Base-by-base conservation (phyloP, 192 early-diverging fungal genomes). In the Backusella tuberculispora region DNA sequence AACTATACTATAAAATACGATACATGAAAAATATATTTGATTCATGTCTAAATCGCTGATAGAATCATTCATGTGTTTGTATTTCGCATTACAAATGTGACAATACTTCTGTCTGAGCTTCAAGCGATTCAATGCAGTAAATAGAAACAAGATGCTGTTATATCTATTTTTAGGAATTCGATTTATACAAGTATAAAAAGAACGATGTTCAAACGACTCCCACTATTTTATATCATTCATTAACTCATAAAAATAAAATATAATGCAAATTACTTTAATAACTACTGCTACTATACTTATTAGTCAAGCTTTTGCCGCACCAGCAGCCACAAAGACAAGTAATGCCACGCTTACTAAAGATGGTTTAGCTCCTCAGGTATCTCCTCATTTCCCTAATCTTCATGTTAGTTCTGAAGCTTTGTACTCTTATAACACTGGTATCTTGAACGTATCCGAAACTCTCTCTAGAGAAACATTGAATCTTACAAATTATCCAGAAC, bases 401-500 rank as follows among this genome's bases (percentile, higher is more conserved):
- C 41, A 71, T 41, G 69, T 75, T 7, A n/a, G 63, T 37, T 76
- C 78, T 42, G 74, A 74, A 37, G 26, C 76, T 13, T 9, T 44
- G 5, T 66, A 74, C 42, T 15, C 64, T 4, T 76, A 75, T 45
- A 70, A 64, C 19, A 63, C 77, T 13, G 74, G 74, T 24, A 37
- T 68, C 15, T n/a, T 72, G 10, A 71, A 73, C 9, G 41, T 74
- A 15, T 60, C 67, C 7, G 48, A 63, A 3, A 38, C 68, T 48
- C 24, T 75, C 29, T 68, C 78, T 0, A 71, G 9, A 13, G 17
- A 38, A 17, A 44, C 37, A 26, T 69, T 76, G 38, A 73, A 60
- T n/a, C 42, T 71, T 48, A 63, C 44, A 24, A 73, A 45, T 21
- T 85, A 82, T 46, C 83, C 83, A n/a, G 15, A 69, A n/a, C 50